phyloP scores from a whole-genome alignment of 139 green algal genomes.

The Chlorella sp. region DNA sequence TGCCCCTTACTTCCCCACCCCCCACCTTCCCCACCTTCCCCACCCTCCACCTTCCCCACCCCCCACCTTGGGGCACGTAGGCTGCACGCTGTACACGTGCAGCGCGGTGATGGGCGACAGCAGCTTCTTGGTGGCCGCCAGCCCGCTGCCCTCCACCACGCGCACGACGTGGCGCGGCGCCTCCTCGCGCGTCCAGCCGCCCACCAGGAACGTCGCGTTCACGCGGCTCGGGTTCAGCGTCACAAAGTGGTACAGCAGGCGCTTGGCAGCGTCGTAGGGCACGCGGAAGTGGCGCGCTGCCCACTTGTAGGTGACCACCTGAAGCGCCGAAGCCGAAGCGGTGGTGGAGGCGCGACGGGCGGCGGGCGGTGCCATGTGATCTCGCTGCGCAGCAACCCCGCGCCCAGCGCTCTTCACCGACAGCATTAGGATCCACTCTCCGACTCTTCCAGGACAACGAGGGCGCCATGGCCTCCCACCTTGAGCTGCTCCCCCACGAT shows the following conservation, averaged over 20 bases:
- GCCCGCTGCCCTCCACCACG: slow-evolving; percentile 26
- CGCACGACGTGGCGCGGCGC: slow-evolving; percentile 25
- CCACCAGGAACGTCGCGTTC: slow-evolving; percentile 49
- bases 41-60: not conserved
- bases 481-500: slow-evolving; percentile 23
- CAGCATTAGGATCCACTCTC: not conserved
- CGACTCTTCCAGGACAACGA: too few species aligned
- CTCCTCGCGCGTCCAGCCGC: slow-evolving; percentile 41
- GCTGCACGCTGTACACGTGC: slow-evolving; percentile 62
- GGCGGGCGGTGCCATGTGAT: not conserved
- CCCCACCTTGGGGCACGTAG: slow-evolving; percentile 39
- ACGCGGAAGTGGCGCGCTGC: slow-evolving; percentile 41
- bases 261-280: slow-evolving; percentile 48
- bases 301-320: slow-evolving; percentile 61
- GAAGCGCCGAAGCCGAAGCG: not conserved
- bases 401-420: not conserved
- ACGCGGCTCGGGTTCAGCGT: slow-evolving; percentile 37
- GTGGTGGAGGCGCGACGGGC: not conserved
- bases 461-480: slow-evolving; percentile 3
- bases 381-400: not conserved
- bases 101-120: slow-evolving; percentile 38
- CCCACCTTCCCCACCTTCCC: not conserved
- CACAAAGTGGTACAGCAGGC: slow-evolving; percentile 41
- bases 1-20: not conserved
- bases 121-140: slow-evolving; percentile 42